Conservation (phyloP, 2,329 filamentous ascomycete genomes). For the Cladosporium halotolerans region DNA sequence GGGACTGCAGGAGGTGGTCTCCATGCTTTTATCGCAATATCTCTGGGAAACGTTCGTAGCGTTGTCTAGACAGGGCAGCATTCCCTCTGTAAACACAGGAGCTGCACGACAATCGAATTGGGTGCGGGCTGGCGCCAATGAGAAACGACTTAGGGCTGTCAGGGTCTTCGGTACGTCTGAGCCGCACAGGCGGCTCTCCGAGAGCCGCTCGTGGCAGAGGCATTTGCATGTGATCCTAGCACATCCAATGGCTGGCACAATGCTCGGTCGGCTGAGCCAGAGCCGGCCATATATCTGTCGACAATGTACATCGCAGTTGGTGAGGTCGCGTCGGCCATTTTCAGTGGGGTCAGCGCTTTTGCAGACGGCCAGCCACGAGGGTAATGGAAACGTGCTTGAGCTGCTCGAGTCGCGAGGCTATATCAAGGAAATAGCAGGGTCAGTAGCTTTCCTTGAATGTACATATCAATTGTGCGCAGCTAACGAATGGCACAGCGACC, state of each 20-base stretch:
- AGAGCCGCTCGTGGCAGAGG: too few relatives aligned
- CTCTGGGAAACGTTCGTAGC: too few relatives aligned
- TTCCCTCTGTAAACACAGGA: too few relatives aligned
- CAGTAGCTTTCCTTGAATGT: slow-evolving; percentile 26
- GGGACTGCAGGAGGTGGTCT: too few relatives aligned
- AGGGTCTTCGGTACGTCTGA: too few relatives aligned
- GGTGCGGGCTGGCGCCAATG: too few relatives aligned
- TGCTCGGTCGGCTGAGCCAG: neutral
- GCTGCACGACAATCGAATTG: too few relatives aligned
- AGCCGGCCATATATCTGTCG: neutral
- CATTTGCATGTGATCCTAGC: neutral
- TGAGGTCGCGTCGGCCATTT: neutral
- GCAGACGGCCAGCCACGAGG: neutral
- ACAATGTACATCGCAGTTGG: neutral
- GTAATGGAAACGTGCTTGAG: slow-evolving; percentile 40
- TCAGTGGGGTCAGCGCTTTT: neutral
- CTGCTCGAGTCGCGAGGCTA: slow-evolving; percentile 65
- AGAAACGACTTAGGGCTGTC: too few relatives aligned
- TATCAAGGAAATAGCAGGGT: slow-evolving; percentile 71
- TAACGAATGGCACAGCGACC: slow-evolving; percentile 29
- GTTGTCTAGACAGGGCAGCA: too few relatives aligned
- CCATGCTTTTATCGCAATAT: too few relatives aligned
- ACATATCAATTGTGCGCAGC: neutral
- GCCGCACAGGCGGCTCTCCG: too few relatives aligned
- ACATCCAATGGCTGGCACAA: neutral